Evolutionary conservation across 306 rosid genomes (phyloP), one percentile per base, ranked within the genome.

Genomic region (Rubus parviflorus): DNA sequence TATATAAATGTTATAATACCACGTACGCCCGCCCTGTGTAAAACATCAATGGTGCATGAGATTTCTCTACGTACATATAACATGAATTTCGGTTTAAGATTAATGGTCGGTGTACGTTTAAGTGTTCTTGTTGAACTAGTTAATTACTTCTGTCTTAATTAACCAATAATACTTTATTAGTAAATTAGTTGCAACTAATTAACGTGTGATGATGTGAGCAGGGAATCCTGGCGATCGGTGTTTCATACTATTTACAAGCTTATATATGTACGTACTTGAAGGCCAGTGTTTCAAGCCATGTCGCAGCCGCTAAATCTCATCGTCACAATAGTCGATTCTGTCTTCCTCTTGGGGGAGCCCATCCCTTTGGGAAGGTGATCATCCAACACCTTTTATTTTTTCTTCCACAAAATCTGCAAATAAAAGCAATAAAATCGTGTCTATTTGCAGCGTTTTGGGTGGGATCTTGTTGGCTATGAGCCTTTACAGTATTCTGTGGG

Each of bases 221-320:
- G 90, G 90, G 88, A 63, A 25, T 70, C 56, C 5, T 78, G 75
- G 88, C 81, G 73, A 85, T 82, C 4, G 85, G 77, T 41, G 35
- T 30, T 30, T 30, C 35, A 30, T 30, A 30, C 53, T 79, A 79
- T 73, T 15, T 83, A 60, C 89, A 83, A 81, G 56, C 84, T 38
- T 77, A 85, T 83, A n/a, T n/a, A n/a, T n/a, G n/a, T n/a, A n/a
- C n/a, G 81, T 79, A 68, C 68, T 83, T 41, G 75, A 84, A 52
- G 77, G 12, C 87, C 87, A 49, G 81, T 89, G 45, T 87, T 87
- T 67, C 58, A 75, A 14, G 85, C 83, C 8, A 71, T 83, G 77
- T 87, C 88, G 85, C 88, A 72, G 41, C 91, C 94, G 20, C 52
- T 89, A 3, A 87, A 80, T 60, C 83, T 85, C 49, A 47, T 84